Evolutionary conservation across 257 asterid genomes (phyloP).

Genomic region (Voacanga thouarsii): DNA sequence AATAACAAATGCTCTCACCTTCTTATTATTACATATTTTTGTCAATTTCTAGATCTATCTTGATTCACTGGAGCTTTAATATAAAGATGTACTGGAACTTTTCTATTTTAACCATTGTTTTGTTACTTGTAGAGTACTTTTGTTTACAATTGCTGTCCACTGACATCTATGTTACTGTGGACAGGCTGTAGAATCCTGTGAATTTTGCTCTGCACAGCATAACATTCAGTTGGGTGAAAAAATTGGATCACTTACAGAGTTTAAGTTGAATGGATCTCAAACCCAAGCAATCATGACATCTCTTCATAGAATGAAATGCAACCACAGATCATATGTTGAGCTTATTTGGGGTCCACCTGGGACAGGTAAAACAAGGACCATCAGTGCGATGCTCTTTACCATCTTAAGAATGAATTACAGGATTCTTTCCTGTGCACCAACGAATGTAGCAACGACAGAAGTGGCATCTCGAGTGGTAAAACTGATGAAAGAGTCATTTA

Average conservation of each 20-base stretch:
- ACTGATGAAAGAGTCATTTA: conserved; percentile 23
- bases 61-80: neutral
- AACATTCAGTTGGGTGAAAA: neutral
- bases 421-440: conserved; percentile 58
- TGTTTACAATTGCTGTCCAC: too few relatives aligned
- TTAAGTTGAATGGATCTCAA: conserved; percentile 27
- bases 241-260: neutral
- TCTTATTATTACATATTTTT: neutral
- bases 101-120: neutral
- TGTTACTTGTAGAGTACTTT: neutral
- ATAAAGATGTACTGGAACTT: neutral
- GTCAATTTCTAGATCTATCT: neutral
- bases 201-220: conserved; percentile 1
- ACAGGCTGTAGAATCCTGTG: conserved; percentile 17
- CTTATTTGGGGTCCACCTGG: conserved; percentile 70
- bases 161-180: neutral
- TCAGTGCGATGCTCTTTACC: conserved; percentile 37
- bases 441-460: conserved; percentile 55
- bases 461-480: conserved; percentile 47
- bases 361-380: conserved; percentile 53
- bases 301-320: conserved; percentile 18
- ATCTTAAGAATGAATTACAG: conserved; percentile 40
- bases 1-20: neutral
- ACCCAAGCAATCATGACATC: conserved; percentile 17
- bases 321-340: conserved; percentile 18